A percentile compares a stretch with the other conserved stretches of the same genome.
phyloP scores from a whole-genome alignment of 2,329 filamentous ascomycete species.

The Stemphylium lycopersici region DNA sequence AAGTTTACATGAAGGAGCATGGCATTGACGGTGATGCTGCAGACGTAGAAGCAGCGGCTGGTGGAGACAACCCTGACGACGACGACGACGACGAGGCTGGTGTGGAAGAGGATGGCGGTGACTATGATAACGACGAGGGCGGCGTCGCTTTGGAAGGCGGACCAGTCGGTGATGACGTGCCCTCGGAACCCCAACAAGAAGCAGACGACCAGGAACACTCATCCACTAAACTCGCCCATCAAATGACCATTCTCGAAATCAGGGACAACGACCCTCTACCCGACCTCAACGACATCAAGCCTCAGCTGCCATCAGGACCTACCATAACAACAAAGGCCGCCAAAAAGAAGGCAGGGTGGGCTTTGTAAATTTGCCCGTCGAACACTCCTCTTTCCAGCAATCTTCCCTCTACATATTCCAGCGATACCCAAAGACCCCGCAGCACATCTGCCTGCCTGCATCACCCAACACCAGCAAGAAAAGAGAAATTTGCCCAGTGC shows the following conservation, averaged over 20 bases:
- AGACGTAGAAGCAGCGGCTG: slow-evolving; percentile 34
- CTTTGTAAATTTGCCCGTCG: slow-evolving; percentile 21
- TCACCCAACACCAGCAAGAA: background rate
- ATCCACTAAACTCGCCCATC: slow-evolving; percentile 24
- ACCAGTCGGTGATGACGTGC: slow-evolving; percentile 2
- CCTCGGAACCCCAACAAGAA: background rate
- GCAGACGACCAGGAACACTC: background rate
- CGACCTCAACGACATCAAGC: slow-evolving; percentile 39
- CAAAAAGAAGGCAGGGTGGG: slow-evolving; percentile 47
- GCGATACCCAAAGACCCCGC: slow-evolving; percentile 5
- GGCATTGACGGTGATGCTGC: slow-evolving; percentile 62
- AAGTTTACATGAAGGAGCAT: slow-evolving; percentile 82
- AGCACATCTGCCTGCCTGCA: background rate
- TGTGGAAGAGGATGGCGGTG: slow-evolving; percentile 6
- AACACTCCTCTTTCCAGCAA: background rate
- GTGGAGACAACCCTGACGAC: background rate
- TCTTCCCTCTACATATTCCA: background rate
- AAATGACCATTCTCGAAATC: slow-evolving; percentile 49
- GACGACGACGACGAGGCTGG: slow-evolving; percentile 1
- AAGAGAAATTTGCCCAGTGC: too few relatives aligned
- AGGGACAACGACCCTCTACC: slow-evolving; percentile 44
- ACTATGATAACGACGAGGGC: slow-evolving; percentile 9
- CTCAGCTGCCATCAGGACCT: slow-evolving; percentile 21
- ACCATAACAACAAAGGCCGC: slow-evolving; percentile 44
- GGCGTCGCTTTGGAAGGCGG: slow-evolving; percentile 8